A percentile compares a stretch with the other conserved stretches of the same genome.
These are phyloP conservation scores for Saccharomyces paradoxus DNA, from an alignment of 805 yeast genomes.

Conservation along the genomic window DNA sequence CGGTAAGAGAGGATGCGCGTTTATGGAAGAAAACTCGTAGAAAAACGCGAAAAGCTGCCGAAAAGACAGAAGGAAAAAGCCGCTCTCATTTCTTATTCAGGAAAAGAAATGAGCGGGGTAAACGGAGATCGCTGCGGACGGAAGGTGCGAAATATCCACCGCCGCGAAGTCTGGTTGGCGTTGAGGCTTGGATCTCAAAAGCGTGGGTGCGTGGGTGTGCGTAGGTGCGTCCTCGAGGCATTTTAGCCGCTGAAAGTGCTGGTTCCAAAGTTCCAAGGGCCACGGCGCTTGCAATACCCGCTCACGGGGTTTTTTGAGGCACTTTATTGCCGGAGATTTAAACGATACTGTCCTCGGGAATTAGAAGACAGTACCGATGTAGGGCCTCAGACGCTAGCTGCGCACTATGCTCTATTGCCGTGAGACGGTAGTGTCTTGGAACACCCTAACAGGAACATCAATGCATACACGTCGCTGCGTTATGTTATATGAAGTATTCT, in stretches of 20 bases:
- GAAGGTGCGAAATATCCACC: not conserved
- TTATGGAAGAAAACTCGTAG: not conserved
- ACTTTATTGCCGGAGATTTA: not conserved
- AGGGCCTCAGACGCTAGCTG: not conserved
- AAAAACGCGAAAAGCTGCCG: not conserved
- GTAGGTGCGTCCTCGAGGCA: not conserved
- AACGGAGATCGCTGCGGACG: not conserved
- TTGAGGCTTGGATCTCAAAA: not conserved
- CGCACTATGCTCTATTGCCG: not conserved
- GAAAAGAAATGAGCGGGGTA: not conserved
- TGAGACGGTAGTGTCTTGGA: not conserved
- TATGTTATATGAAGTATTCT: not conserved
- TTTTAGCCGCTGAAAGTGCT: not conserved
- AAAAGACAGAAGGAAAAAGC: not conserved
- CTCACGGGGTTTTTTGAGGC: not conserved
- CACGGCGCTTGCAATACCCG: not conserved
- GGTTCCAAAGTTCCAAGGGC: not conserved
- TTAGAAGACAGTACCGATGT: not conserved
- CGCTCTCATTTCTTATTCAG: not conserved
- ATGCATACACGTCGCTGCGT: not conserved
- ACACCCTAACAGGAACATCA: not conserved
- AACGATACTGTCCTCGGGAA: not conserved
- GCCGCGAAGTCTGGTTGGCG: not conserved
- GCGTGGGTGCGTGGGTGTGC: not conserved
- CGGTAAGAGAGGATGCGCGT: not conserved